phyloP scores from a whole-genome alignment of 108 stramenopile genomes.

The Cyclotella choctawhatcheeana region DNA sequence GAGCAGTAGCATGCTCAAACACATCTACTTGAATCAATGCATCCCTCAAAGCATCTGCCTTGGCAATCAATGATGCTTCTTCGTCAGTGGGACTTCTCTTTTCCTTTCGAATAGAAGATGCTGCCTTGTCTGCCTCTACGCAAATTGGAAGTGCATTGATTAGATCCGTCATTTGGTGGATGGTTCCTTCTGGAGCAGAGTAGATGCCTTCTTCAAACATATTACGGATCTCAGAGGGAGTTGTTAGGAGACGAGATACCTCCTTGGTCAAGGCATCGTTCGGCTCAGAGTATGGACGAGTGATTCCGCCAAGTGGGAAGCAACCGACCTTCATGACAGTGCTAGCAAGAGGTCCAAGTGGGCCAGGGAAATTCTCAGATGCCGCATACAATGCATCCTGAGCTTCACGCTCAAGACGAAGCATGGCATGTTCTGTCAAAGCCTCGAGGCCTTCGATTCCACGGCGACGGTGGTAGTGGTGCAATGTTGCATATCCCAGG shows the following conservation, averaged over 20 bases:
- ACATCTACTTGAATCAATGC: constrained; percentile 96
- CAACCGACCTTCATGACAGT: constrained; percentile 92
- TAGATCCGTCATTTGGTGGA: constrained; percentile 89
- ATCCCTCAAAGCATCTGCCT: constrained; percentile 96
- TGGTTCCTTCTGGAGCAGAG: constrained; percentile 82
- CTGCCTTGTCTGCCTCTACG: constrained; percentile 93
- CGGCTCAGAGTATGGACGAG: constrained; percentile 88
- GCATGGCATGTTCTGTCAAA: constrained; percentile 96
- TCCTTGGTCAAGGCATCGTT: constrained; percentile 91
- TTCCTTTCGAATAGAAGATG: constrained; percentile 82
- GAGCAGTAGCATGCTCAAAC: constrained; percentile 78
- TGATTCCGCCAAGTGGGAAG: constrained; percentile 88
- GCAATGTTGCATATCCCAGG: constrained; percentile 97
- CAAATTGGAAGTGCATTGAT: constrained; percentile 89
- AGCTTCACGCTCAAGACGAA: constrained; percentile 87
- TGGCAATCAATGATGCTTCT: constrained; percentile 89
- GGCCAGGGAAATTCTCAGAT: constrained; percentile 96
- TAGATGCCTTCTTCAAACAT: constrained; percentile 86
- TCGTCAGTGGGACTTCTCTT: constrained; percentile 92
- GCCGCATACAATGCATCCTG: constrained; percentile 93
- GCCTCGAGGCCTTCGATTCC: constrained; percentile 93
- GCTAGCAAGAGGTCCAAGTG: constrained; percentile 79
- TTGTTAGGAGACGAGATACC: constrained; percentile 91
- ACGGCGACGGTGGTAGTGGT: constrained; percentile 90
- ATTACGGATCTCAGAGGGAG: constrained; percentile 79